A percentile compares a stretch with the other conserved stretches of the same genome.
These are phyloP conservation scores for Lyophyllum decastes DNA, from an alignment of 768 basidiomycete species.

Conservation along the genomic window DNA sequence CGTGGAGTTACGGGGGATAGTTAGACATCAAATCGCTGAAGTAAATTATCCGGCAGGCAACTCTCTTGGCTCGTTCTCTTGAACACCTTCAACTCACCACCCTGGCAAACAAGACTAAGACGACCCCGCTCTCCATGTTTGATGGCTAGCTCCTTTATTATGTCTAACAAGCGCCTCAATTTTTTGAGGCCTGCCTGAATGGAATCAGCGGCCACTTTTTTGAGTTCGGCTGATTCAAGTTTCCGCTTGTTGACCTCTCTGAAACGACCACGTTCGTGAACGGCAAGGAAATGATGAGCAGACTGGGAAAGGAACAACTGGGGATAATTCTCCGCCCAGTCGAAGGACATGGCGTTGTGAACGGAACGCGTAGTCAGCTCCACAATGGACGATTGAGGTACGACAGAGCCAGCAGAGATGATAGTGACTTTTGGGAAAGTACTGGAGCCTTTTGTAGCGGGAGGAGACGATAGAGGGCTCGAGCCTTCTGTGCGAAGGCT, in stretches of 20 bases:
- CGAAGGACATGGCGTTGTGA: slow-evolving; percentile 28
- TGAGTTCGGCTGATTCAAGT: slow-evolving; percentile 37
- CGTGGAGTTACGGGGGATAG: neutral
- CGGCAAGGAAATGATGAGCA: slow-evolving; percentile 56
- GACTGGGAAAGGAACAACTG: slow-evolving; percentile 75
- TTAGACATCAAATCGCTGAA: slow-evolving; percentile 32
- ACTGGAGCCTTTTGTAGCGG: slow-evolving; percentile 6
- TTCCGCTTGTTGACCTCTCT: slow-evolving; percentile 47
- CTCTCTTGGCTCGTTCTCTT: slow-evolving; percentile 43
- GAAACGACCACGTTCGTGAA: slow-evolving; percentile 59
- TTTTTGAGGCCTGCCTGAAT: slow-evolving; percentile 36
- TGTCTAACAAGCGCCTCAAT: slow-evolving; percentile 37
- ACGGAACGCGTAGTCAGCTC: slow-evolving; percentile 48
- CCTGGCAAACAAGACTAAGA: slow-evolving; percentile 55
- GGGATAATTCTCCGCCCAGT: slow-evolving; percentile 65
- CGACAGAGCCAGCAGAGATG: slow-evolving; percentile 25
- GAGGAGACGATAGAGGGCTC: slow-evolving; percentile 16
- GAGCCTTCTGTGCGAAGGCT: slow-evolving; percentile 24
- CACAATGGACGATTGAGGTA: slow-evolving; percentile 44
- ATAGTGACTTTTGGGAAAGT: slow-evolving; percentile 22
- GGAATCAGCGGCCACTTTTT: slow-evolving; percentile 27
- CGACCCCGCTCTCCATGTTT: slow-evolving; percentile 53
- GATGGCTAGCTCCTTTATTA: slow-evolving; percentile 50
- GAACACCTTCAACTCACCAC: slow-evolving; percentile 49
- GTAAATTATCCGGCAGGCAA: slow-evolving; percentile 45